Evolutionary conservation across 192 early-diverging fungal species (phyloP).

Genomic region (Entophlyctis helioformis): DNA sequence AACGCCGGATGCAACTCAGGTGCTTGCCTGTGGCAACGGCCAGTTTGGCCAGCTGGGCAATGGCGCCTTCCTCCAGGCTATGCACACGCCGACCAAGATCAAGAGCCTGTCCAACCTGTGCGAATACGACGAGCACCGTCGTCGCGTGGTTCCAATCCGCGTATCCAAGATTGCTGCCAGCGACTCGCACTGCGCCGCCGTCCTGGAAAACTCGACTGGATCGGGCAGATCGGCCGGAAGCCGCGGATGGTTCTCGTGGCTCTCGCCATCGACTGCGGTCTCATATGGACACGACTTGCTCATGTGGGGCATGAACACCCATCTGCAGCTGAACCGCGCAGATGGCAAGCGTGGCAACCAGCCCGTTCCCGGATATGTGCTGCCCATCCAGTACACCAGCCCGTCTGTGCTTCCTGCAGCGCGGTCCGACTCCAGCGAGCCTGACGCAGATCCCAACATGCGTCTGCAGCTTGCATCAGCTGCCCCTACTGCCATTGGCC

Average conservation of each 20-base stretch:
- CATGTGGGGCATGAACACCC: conserved; percentile 22
- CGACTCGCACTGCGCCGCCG: conserved; percentile 16
- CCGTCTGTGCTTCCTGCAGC: background rate
- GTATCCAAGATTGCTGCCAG: conserved; percentile 3
- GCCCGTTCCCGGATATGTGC: conserved; percentile 7
- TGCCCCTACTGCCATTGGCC: too few species aligned
- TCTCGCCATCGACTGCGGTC: background rate
- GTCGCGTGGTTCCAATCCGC: conserved; percentile 11
- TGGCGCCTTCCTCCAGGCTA: conserved; percentile 17
- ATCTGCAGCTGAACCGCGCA: conserved; percentile 13
- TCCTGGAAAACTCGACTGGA: conserved; percentile 6
- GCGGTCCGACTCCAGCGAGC: too few species aligned
- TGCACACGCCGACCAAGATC: conserved; percentile 5
- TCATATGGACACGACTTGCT: conserved; percentile 20
- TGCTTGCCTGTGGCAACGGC: conserved; percentile 23
- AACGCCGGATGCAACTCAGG: conserved; percentile 5
- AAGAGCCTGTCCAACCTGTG: conserved; percentile 10
- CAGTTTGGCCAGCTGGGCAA: conserved; percentile 22
- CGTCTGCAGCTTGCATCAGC: too few species aligned
- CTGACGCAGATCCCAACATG: too few species aligned
- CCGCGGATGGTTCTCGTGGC: conserved; percentile 1
- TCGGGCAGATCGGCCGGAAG: background rate
- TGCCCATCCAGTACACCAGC: conserved; percentile 3
- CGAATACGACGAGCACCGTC: conserved; percentile 16
- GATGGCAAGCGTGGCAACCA: conserved; percentile 19